Percentiles rank a stretch among this genome's conserved stretches.
These are phyloP conservation scores for Claviceps capensis DNA, from an alignment of 2,329 filamentous ascomycete species.

Conservation along the genomic window DNA sequence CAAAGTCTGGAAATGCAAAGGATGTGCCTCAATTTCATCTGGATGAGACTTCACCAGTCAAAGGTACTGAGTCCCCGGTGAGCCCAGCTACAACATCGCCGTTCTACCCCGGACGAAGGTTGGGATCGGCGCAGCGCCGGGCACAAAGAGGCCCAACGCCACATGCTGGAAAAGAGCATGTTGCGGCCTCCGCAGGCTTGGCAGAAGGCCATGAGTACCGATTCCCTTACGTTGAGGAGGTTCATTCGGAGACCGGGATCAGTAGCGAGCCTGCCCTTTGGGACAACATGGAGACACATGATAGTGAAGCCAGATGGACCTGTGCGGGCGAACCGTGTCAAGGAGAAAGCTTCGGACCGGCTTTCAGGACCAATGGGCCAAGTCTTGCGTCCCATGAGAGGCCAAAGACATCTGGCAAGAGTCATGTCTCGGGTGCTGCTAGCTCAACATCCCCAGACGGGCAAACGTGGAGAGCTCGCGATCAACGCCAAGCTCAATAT, in stretches of 20 bases:
- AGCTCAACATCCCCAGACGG: not conserved
- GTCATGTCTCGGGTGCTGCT: not conserved
- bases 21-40: not conserved
- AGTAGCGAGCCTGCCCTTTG: not conserved
- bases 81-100: slow-evolving; percentile 5
- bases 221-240: slow-evolving; percentile 9
- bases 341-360: not conserved
- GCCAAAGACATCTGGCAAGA: not conserved
- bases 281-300: not conserved
- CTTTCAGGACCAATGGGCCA: not conserved
- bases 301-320: not conserved
- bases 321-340: not conserved
- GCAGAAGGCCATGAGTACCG: slow-evolving; percentile 5
- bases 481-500: not conserved
- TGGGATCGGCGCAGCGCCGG: slow-evolving; percentile 16
- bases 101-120: slow-evolving; percentile 12
- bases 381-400: not conserved
- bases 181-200: not conserved
- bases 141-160: slow-evolving; percentile 12
- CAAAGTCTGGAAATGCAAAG: not conserved
- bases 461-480: not conserved
- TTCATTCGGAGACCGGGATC: not conserved
- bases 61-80: not conserved
- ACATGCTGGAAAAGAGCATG: not conserved
- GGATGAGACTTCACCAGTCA: not conserved